Conservation (phyloP, 176 grass and related monocot genomes). For the Aechmea fasciata region DNA sequence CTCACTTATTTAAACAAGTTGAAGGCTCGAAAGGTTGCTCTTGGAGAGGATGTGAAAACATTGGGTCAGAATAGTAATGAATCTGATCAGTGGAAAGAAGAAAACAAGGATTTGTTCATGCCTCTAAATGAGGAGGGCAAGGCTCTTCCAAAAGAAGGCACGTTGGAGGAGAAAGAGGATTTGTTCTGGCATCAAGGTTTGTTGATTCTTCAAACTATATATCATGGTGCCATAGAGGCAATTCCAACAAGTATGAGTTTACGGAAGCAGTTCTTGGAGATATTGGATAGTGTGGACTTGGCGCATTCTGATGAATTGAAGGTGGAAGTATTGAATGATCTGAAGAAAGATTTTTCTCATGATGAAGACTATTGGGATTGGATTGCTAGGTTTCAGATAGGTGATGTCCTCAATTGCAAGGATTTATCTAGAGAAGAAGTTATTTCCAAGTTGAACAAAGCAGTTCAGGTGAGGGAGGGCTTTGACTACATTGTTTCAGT, state of each 20-base stretch:
- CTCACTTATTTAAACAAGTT: conserved; percentile 96
- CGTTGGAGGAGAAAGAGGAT: conserved; percentile 45
- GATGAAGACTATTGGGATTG: conserved; percentile 71
- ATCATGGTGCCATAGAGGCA: conserved; percentile 60
- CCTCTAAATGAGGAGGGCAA: conserved; percentile 43
- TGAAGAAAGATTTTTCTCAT: conserved; percentile 80
- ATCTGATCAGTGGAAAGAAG: conserved; percentile 57
- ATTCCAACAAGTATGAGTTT: conserved; percentile 62
- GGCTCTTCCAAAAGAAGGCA: conserved; percentile 9
- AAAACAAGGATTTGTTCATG: conserved; percentile 83
- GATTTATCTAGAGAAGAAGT: conserved; percentile 31
- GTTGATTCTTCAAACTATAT: conserved; percentile 74
- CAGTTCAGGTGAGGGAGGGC: conserved; percentile 46
- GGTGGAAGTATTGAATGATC: conserved; percentile 59
- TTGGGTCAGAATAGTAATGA: conserved; percentile 32
- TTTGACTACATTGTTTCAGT: neutral
- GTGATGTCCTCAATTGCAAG: conserved; percentile 21
- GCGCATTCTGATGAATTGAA: conserved; percentile 68
- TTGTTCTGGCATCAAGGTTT: conserved; percentile 81
- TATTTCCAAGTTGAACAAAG: conserved; percentile 44
- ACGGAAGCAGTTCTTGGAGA: conserved; percentile 66
- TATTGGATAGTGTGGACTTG: conserved; percentile 56
- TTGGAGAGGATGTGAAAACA: conserved; percentile 67
- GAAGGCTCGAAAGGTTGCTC: conserved; percentile 66
- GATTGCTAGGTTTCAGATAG: conserved; percentile 61